A percentile compares a stretch with the other conserved stretches of the same genome.
Conservation (phyloP, 352 stramenopile species). For the Halophytophthora polymorphica region DNA sequence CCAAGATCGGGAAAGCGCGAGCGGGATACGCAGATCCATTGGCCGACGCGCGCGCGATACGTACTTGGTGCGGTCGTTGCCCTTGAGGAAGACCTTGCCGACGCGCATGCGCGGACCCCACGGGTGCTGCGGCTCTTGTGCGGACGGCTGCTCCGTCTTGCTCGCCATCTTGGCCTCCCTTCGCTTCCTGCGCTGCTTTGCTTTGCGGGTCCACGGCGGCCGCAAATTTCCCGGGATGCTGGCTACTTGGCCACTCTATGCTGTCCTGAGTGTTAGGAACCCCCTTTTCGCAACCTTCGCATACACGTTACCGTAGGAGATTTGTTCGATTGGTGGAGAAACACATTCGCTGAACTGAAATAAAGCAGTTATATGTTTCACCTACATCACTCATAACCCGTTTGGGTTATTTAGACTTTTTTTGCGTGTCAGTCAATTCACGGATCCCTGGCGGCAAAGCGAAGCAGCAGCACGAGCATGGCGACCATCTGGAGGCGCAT, state of each 20-base stretch:
- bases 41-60: constrained; percentile 2
- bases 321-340: too few species aligned
- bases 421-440: constrained; percentile 2
- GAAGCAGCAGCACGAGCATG: constrained; percentile 28
- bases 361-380: too few species aligned
- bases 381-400: too few species aligned
- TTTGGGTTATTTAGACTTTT: too few species aligned
- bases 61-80: constrained; percentile 85
- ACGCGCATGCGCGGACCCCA: constrained; percentile 81
- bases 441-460: background rate
- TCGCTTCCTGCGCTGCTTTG: constrained; percentile 6
- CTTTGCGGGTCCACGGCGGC: background rate
- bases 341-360: too few species aligned
- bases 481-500: constrained; percentile 65
- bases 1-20: background rate
- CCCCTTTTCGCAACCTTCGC: too few species aligned
- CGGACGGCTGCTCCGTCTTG: constrained; percentile 19
- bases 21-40: background rate
- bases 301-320: too few species aligned
- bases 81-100: constrained; percentile 84
- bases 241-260: background rate
- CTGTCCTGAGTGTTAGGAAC: too few species aligned
- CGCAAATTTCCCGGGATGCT: background rate
- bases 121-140: constrained; percentile 44
- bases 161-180: constrained; percentile 19